Evolutionary conservation across 1,284 basidiomycete species (phyloP).

Genomic region (Schizophyllum amplum): DNA sequence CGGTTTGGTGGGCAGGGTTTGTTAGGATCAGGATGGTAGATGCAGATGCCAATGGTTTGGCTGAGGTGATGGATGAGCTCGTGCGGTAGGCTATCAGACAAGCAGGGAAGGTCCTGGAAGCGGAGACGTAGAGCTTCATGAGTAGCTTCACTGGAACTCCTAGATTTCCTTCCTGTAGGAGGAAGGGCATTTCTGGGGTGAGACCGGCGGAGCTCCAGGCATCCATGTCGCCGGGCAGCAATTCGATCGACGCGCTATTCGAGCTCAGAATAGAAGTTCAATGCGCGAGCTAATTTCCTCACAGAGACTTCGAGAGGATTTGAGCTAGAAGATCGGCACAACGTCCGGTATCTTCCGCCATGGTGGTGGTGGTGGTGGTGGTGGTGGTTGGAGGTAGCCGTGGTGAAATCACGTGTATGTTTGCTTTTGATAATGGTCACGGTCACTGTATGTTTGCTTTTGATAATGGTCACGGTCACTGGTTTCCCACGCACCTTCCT

Average conservation of each 20-base stretch:
- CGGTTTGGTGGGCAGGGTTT: conserved; percentile 61
- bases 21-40: conserved; percentile 47
- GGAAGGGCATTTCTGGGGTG: conserved; percentile 33
- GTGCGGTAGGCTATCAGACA: conserved; percentile 25
- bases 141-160: conserved; percentile 55
- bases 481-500: neutral
- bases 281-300: neutral
- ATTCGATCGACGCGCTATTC: conserved; percentile 29
- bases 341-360: neutral
- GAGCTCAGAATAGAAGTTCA: neutral
- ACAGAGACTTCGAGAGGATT: neutral
- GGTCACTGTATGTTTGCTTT: neutral
- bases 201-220: conserved; percentile 26
- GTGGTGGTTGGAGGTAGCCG: neutral
- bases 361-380: neutral
- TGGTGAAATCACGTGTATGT: neutral
- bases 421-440: too few species aligned
- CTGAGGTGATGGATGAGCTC: neutral
- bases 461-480: too few species aligned
- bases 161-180: conserved; percentile 50
- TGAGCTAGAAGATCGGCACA: neutral
- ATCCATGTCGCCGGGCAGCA: conserved; percentile 38
- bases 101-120: conserved; percentile 15
- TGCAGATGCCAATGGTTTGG: neutral
- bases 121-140: conserved; percentile 40